Evolutionary conservation across 805 yeast species (phyloP), one percentile per base, ranked within the genome.

Genomic region (Tetrapisispora namnaoensis): DNA sequence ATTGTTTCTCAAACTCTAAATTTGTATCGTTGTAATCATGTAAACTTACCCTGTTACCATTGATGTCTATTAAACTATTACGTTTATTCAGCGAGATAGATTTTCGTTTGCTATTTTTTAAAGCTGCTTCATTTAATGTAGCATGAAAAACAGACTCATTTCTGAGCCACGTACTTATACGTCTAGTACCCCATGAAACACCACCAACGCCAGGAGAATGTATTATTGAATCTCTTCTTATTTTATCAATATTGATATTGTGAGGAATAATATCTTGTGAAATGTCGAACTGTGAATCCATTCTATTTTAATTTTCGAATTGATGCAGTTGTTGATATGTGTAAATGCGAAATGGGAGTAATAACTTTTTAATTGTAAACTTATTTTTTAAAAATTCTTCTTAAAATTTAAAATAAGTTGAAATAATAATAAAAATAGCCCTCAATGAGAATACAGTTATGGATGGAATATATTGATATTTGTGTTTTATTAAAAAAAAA

Each of bases 121-220:
- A 21, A 35, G 20, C 20, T 14, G 38, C 32, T 35, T 56, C 50
- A 44, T 51, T 52, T 45, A 56, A 51, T 20, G 62, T 58, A 2
- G 63, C 55, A 45, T 67, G 74, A 71, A 83, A 76, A 80, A 85
- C 75, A 18, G 85, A 91, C 61, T 91, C 99, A 65, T 91, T 98
- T 62, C 89, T 85, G 22, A 91, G 72, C 99, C 99, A 91, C 16
- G 93, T 82, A 14, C 97, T 97, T 30, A 91, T 89, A 27, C 95
- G 84, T 49, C 90, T 80, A 2, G 95, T 89, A 21, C 98, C 98
- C 96, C 97, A 91, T 9, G 95, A 83, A 34, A 91, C 86, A 43
- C 98, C 99, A 41, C 98, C 98, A 83, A 93, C 86, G 11, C 98
- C 98, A 64, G 88, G 96, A 2, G 96, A 84, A 65, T 91, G 98